A percentile compares a stretch with the other conserved stretches of the same genome.
These are phyloP conservation scores for Podospora conica DNA, from an alignment of 495 filamentous ascomycete genomes.

Conservation along the genomic window DNA sequence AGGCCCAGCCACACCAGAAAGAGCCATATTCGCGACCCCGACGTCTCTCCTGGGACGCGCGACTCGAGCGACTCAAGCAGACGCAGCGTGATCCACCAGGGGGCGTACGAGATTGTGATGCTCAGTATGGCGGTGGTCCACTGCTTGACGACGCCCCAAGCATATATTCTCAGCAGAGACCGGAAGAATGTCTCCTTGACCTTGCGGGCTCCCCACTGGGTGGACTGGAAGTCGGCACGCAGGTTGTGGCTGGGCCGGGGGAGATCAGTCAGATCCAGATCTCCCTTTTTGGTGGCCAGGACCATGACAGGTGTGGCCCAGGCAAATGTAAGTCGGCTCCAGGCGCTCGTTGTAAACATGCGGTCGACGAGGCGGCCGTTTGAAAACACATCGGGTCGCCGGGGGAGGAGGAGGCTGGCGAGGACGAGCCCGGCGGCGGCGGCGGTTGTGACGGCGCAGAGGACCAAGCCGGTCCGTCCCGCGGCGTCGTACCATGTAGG, in stretches of 20 bases:
- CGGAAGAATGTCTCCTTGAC: conserved; percentile 49
- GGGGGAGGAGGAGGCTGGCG: conserved; percentile 45
- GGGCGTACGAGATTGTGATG: conserved; percentile 41
- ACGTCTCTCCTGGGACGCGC: conserved; percentile 30
- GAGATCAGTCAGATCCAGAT: conserved; percentile 51
- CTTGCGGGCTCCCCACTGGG: conserved; percentile 43
- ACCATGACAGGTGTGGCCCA: conserved; percentile 52
- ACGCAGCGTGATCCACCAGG: conserved; percentile 57
- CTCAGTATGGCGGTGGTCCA: conserved; percentile 44
- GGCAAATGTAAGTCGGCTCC: conserved; percentile 52
- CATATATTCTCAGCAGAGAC: conserved; percentile 48
- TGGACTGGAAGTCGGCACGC: conserved; percentile 38
- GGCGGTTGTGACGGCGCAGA: conserved; percentile 29
- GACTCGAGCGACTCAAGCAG: conserved; percentile 55
- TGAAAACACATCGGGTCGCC: conserved; percentile 56
- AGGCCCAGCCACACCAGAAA: conserved; percentile 56
- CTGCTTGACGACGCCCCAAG: conserved; percentile 44
- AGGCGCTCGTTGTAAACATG: conserved; percentile 49
- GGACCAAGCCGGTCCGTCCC: conserved; percentile 6
- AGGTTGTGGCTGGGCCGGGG: conserved; percentile 44
- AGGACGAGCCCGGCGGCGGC: conserved; percentile 26
- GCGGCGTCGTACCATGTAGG: conserved; percentile 2
- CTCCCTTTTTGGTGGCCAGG: conserved; percentile 43
- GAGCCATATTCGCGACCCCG: conserved; percentile 44
- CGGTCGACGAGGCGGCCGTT: conserved; percentile 53